These are phyloP conservation scores for Pinus tabuliformis DNA, from an alignment of 75 land plant genomes.

Conservation along the genomic window DNA sequence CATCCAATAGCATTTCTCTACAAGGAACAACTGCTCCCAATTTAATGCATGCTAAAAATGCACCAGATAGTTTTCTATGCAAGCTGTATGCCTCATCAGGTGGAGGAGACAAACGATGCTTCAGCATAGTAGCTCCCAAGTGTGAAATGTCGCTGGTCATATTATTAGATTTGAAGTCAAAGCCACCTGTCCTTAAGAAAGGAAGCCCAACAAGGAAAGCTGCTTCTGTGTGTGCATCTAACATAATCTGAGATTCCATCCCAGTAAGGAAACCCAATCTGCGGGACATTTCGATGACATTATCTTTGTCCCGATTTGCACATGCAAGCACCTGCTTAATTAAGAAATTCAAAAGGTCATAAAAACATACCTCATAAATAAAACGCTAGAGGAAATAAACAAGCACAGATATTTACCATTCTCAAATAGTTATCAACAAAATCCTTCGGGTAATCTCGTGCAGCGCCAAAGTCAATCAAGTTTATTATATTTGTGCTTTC, in stretches of 20 bases:
- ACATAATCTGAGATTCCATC: conserved; percentile 78
- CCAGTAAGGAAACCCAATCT: conserved; percentile 94
- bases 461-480: conserved; percentile 99
- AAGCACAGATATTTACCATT: conserved; percentile 55
- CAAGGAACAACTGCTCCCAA: conserved; percentile 90
- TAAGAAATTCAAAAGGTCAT: not conserved
- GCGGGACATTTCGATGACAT: conserved; percentile 71
- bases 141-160: conserved; percentile 68
- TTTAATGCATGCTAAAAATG: conserved; percentile 96
- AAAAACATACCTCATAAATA: not conserved
- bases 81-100: conserved; percentile 99
- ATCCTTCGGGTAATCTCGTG: conserved; percentile 68
- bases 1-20: conserved; percentile 69
- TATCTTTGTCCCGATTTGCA: conserved; percentile 73
- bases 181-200: conserved; percentile 78
- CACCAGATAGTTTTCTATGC: conserved; percentile 94
- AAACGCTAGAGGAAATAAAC: not conserved
- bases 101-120: conserved; percentile 88
- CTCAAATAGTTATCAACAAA: conserved; percentile 94
- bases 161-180: conserved; percentile 77
- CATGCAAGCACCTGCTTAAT: conserved; percentile 84
- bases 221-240: conserved; percentile 94
- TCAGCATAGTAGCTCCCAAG: conserved; percentile 93
- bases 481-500: conserved; percentile 69
- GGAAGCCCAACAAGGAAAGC: conserved; percentile 93